Evolutionary conservation across 2,329 filamentous ascomycete genomes (phyloP), one percentile per base, ranked within the genome.

Genomic region (Colletotrichum tamarilloi): DNA sequence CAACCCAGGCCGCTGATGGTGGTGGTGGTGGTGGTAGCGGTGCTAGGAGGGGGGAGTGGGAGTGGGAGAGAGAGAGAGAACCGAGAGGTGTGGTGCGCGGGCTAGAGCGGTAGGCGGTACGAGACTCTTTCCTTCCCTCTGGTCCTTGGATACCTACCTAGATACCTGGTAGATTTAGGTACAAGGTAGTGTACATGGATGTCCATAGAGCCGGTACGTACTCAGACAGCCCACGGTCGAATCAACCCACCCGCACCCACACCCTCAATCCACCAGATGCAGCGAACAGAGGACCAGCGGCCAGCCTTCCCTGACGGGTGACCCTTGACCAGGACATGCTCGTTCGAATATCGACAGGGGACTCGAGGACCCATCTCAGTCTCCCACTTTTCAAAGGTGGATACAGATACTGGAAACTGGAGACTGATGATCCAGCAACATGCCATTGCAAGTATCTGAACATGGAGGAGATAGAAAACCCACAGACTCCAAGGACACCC

Each of bases 261-360:
- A 56, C 58, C 64, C 57, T 26, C 38, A 62, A 63, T 64, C 59
- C 70, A 69, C 68, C 57, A 49, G 53, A 57, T 69, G 66, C 59
- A 73, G 32, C 59, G 59, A 64, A 64, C 52, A 72, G 46, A 72
- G 35, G 59, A 60, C 66, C 53, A 70, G 64, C 46, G 55, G 67
- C 70, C 66, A 73, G 70, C 65, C 69, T 72, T 59, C 65, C 66
- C 42, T 72, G 69, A 72, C 59, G 65, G 65, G 65, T 69, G 69
- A 72, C 69, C 65, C 65, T 72, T 52, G 53, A 46, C 65, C 65
- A 55, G 49, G 58, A 69, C 69, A 68, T 42, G 58, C 57, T 58
- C 24, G 53, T 42, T 38, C 30, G 49, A 35, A 52, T 28, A 55
- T 56, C 42, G 67, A 53, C 49, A 63, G 16, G 35, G 49, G 30